A percentile compares a stretch with the other conserved stretches of the same genome.
phyloP scores from a whole-genome alignment of 2,329 filamentous ascomycete genomes.

The Raffaelea deltoideospora region DNA sequence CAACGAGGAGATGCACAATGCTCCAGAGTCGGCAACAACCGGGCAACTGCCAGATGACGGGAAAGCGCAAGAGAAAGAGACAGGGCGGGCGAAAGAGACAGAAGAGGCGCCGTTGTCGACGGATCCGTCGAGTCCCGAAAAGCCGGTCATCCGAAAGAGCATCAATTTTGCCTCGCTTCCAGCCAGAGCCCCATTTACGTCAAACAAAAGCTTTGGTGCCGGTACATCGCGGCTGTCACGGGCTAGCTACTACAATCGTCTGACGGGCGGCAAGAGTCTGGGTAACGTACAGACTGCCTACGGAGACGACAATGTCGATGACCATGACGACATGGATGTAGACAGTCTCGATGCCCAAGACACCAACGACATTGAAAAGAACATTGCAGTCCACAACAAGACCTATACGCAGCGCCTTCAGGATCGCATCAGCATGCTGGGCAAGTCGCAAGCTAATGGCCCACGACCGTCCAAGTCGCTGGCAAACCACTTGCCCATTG shows the following conservation, averaged over 20 bases:
- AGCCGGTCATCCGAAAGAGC: slow-evolving; percentile 74
- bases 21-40: not conserved
- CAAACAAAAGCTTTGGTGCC: slow-evolving; percentile 64
- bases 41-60: not conserved
- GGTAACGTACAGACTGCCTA: slow-evolving; percentile 27
- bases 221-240: slow-evolving; percentile 46
- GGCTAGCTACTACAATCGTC: slow-evolving; percentile 58
- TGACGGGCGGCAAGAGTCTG: slow-evolving; percentile 59
- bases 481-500: slow-evolving; percentile 20
- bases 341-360: slow-evolving; percentile 27
- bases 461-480: slow-evolving; percentile 33
- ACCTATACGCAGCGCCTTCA: slow-evolving; percentile 88
- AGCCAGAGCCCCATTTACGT: slow-evolving; percentile 71
- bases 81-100: not conserved
- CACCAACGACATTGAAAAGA: slow-evolving; percentile 31
- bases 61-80: not conserved
- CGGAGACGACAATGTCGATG: slow-evolving; percentile 21
- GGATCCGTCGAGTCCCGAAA: slow-evolving; percentile 57
- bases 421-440: slow-evolving; percentile 71
- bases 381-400: slow-evolving; percentile 54
- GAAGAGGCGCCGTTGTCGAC: slow-evolving; percentile 14
- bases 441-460: slow-evolving; percentile 37
- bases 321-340: slow-evolving; percentile 23
- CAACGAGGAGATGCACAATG: no score
- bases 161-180: slow-evolving; percentile 92